Conservation (phyloP, 2,329 filamentous ascomycete genomes). For the Rutstroemia sp. region DNA sequence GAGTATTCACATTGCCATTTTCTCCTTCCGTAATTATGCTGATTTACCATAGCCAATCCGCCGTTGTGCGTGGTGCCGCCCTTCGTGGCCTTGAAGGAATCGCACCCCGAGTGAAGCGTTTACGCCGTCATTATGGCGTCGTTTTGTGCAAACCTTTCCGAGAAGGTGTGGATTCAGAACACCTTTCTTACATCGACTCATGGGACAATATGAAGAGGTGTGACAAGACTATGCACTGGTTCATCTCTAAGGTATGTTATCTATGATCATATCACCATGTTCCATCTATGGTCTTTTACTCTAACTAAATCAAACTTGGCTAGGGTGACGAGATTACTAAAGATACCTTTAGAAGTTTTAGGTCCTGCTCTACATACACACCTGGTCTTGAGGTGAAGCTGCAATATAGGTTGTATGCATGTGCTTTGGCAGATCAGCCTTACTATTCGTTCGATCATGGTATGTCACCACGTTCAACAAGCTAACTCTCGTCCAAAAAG, state of each 20-base stretch:
- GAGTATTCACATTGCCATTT: neutral
- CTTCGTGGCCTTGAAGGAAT: constrained; percentile 15
- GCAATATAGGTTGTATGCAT: constrained; percentile 3
- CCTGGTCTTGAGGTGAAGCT: neutral
- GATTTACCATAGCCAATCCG: constrained; percentile 14
- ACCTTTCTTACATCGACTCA: neutral
- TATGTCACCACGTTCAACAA: neutral
- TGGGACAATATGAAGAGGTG: constrained; percentile 7
- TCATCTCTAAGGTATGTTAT: constrained; percentile 12
- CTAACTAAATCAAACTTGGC: neutral
- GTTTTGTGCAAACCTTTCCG: neutral
- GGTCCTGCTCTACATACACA: neutral
- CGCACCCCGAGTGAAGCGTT: constrained; percentile 7
- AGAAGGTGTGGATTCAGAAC: constrained; percentile 10
- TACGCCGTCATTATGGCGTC: constrained; percentile 14
- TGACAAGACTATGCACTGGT: constrained; percentile 3
- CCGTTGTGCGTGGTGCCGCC: constrained; percentile 16
- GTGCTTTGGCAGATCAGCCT: neutral
- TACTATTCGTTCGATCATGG: constrained; percentile 4
- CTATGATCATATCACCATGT: neutral
- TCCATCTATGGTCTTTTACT: neutral
- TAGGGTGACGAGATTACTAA: constrained; percentile 10
- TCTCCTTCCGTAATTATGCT: neutral
- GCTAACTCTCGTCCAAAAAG: neutral
- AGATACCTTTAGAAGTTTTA: neutral